Base-by-base conservation (phyloP, 768 basidiomycete genomes). In the Lactifluus subvellereus region DNA sequence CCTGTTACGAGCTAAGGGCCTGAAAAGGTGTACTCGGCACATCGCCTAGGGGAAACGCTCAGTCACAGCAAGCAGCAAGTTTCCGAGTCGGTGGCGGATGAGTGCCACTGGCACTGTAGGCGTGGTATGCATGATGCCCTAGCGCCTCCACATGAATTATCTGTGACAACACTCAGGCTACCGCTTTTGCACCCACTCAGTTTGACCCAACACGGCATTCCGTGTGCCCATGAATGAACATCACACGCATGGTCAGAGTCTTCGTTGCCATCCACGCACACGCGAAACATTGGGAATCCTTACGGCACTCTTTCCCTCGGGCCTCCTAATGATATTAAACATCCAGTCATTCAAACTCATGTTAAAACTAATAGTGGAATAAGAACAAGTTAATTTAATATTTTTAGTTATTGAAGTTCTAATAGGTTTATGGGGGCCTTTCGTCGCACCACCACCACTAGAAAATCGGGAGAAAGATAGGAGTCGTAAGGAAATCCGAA, bases 131-230 rank as follows among this genome's bases (percentile, higher is more conserved):
- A 54, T 35, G 64, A 67, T 10, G 54, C 68, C 6, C 40, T 62
- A 6, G 51, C 69, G 13, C 67, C 63, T 4, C 69, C 71, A 2
- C 80, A 80, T 67, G 84, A 89, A 65, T 76, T 81, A 27, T 27
- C 27, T 27, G 27, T 27, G 27, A 27, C 0, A 86, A 88, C 30
- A 79, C 88, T n/a, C n/a, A n/a, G n/a, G n/a, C n/a, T n/a, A 72
- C 89, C 16, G 86, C 87, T 5, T 77, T 86, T 18, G 79, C 85
- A 0, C 84, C 84, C 1, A 61, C 72, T 1, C 64, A 74, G 3
- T 76, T 88, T 62, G 76, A 79, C 78, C 90, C 47, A 88, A 87
- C 71, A 77, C 76, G 9, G 87, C 88, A 0, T 89, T 89, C 66
- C 81, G 85, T 4, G 77, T 89, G 22, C 80, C 88, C 50, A 75